phyloP scores from a whole-genome alignment of 2,329 filamentous ascomycete species.

The Piedraia hortae region DNA sequence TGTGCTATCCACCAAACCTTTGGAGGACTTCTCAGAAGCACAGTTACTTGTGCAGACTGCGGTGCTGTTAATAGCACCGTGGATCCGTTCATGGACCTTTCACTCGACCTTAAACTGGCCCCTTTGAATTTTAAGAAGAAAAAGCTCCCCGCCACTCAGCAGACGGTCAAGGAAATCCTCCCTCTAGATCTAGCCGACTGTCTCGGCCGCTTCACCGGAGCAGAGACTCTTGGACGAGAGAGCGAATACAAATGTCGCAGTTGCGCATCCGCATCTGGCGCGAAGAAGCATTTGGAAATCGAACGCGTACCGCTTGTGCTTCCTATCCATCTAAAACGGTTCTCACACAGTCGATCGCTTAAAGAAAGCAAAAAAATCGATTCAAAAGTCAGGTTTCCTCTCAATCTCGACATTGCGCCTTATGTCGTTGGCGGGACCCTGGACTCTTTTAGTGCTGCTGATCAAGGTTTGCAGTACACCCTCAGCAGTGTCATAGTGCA shows the following conservation, averaged over 20 bases:
- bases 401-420: constrained; percentile 69
- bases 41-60: constrained; percentile 74
- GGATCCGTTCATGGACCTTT: constrained; percentile 77
- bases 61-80: constrained; percentile 54
- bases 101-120: constrained; percentile 48
- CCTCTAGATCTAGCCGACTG: constrained; percentile 27
- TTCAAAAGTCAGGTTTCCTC: constrained; percentile 58
- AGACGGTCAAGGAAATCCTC: constrained; percentile 9
- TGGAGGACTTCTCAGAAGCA: constrained; percentile 72
- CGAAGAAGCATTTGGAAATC: constrained; percentile 59
- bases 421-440: constrained; percentile 29
- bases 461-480: constrained; percentile 34
- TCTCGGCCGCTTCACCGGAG: constrained; percentile 63
- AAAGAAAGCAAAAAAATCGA: constrained; percentile 75
- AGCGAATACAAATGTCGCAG: constrained; percentile 51
- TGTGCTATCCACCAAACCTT: constrained; percentile 91
- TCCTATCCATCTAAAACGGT: constrained; percentile 61
- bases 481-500: constrained; percentile 77
- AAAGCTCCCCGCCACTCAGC: constrained; percentile 22
- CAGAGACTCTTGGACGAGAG: constrained; percentile 45
- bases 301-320: constrained; percentile 68
- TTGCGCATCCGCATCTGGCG: constrained; percentile 48
- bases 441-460: constrained; percentile 1
- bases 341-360: constrained; percentile 17
- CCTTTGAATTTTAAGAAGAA: constrained; percentile 31